A percentile compares a stretch with the other conserved stretches of the same genome.
These are phyloP conservation scores for Amanita pallidorosea DNA, from an alignment of 768 basidiomycete genomes.

Conservation along the genomic window DNA sequence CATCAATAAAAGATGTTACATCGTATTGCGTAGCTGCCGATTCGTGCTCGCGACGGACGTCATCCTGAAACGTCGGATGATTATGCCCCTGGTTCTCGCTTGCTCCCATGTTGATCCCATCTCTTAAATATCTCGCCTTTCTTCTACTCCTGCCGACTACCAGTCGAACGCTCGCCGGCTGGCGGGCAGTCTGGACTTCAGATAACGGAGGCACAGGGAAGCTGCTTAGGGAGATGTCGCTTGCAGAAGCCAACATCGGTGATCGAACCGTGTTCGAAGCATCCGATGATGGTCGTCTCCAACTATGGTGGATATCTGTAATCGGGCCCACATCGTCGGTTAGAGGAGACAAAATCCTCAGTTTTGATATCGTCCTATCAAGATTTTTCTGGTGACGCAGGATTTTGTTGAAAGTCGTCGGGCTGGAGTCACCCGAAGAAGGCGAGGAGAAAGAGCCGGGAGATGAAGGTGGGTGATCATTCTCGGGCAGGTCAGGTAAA, in stretches of 20 bases:
- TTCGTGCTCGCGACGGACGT: background rate
- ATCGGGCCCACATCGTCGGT: background rate
- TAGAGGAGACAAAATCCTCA: conserved; percentile 34
- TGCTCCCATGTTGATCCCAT: background rate
- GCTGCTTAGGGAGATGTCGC: conserved; percentile 60
- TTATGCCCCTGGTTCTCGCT: background rate
- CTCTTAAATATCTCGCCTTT: conserved; percentile 4
- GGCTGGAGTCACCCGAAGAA: conserved; percentile 15
- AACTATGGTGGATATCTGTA: background rate
- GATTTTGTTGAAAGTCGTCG: conserved; percentile 37
- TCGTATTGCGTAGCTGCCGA: conserved; percentile 28
- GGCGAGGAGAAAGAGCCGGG: conserved; percentile 6
- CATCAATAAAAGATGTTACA: conserved; percentile 64
- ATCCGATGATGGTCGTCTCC: background rate
- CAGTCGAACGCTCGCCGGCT: background rate
- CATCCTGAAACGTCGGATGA: background rate
- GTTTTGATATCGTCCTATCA: conserved; percentile 51
- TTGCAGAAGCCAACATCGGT: conserved; percentile 6
- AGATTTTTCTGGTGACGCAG: conserved; percentile 53
- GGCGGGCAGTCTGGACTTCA: background rate
- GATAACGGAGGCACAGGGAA: conserved; percentile 54
- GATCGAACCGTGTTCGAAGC: background rate
- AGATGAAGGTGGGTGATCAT: background rate
- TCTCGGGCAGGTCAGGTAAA: background rate
- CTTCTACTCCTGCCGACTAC: conserved; percentile 1